Evolutionary conservation across 202 grass and related monocot species (phyloP), one percentile per base, ranked within the genome.

Genomic region (Panicum hallii): DNA sequence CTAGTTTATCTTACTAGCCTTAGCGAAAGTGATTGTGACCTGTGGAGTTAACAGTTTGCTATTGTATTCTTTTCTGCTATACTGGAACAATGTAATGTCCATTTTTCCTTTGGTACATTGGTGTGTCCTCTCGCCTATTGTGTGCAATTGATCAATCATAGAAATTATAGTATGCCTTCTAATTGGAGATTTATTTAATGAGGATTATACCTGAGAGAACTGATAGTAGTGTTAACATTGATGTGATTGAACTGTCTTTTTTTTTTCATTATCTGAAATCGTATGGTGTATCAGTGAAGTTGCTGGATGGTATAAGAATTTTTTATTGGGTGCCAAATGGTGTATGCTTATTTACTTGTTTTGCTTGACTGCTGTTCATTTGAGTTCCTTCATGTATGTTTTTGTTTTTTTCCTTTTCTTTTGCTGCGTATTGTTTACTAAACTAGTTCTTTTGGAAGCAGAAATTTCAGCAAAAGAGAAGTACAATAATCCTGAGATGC

Each of bases 401-500:
- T 72, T 48, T 78, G 52, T 1, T 20, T 79, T 56, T 70, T 15
- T 50, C 72, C 13, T 43, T 46, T 14, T 62, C 20, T 73, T 56
- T 32, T 62, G 43, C 40, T 46, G 2, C 49, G 3, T 47, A 56
- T 63, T 67, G 26, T 34, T 48, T 54, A 23, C 44, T 49, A 53
- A 76, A 62, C 22, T 82, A 30, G 16, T 74, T 66, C 23, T 88
- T 92, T 81, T 79, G 55, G 22, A 69, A 62, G 52, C 90, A 92
- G 88, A 87, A 87, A 74, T 55, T 83, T 78, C 82, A 82, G 41
- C 14, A 20, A 92, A 92, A 74, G 86, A 87, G 68, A 83, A 89
- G 41, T 75, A 87, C 52, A 72, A 23, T 60, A 85, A 84, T 60
- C 19, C 90, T 34, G 80, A 87, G 52, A 84, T 86, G 66, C 87